phyloP scores from a whole-genome alignment of 2,329 filamentous ascomycete species.

The Seiridium unicorne region DNA sequence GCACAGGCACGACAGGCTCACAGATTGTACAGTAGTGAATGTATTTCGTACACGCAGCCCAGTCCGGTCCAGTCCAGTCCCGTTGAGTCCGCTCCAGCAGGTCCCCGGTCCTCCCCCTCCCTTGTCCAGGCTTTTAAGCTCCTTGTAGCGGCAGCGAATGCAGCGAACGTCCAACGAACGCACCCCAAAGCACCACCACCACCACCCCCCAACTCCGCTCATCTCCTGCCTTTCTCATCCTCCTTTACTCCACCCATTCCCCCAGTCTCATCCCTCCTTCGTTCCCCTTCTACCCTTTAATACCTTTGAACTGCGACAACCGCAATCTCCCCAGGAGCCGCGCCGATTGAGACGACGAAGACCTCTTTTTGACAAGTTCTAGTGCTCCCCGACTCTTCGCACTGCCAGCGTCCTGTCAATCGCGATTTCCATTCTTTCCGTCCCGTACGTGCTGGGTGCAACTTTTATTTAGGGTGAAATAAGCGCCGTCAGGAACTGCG shows the following conservation, averaged over 20 bases:
- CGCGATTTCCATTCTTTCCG: conserved; percentile 19
- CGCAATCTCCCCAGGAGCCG: neutral
- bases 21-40: neutral
- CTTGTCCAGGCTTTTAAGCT: neutral
- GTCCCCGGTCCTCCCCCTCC: neutral
- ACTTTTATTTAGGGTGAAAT: conserved; percentile 6
- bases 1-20: too few species aligned
- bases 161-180: neutral
- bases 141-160: neutral
- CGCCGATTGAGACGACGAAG: neutral
- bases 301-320: neutral
- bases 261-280: conserved; percentile 7
- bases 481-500: conserved; percentile 24
- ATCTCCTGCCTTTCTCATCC: conserved; percentile 9
- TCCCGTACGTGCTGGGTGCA: neutral
- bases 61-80: neutral
- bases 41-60: neutral
- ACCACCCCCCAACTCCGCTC: neutral
- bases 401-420: neutral
- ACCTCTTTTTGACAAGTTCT: neutral
- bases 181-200: neutral
- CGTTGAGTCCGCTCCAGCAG: neutral
- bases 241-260: conserved; percentile 1
- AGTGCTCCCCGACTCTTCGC: neutral
- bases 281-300: conserved; percentile 6